A percentile compares a stretch with the other conserved stretches of the same genome.
phyloP scores from a whole-genome alignment of 257 asterid species.

The Salvia hispanica region DNA sequence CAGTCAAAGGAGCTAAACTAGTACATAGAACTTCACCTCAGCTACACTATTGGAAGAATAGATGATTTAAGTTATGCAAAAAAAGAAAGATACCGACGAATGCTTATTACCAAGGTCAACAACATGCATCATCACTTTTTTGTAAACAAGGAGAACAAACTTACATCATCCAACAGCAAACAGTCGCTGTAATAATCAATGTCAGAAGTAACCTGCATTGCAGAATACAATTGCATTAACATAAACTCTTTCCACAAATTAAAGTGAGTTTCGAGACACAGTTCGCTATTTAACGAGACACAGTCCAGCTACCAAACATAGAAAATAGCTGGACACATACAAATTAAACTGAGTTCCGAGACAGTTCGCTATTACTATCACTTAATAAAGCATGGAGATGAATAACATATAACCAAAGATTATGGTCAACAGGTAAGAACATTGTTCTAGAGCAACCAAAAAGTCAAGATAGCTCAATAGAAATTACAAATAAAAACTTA shows the following conservation, averaged over 20 bases:
- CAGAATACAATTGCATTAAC: conserved; percentile 20
- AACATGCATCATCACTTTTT: background rate
- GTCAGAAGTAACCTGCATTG: conserved; percentile 86
- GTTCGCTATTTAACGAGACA: background rate
- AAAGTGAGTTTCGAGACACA: background rate
- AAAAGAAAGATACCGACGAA: background rate
- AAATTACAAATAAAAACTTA: background rate
- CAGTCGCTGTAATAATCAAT: conserved; percentile 87
- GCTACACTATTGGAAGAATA: conserved; percentile 3
- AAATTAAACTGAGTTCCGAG: background rate
- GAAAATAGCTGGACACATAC: background rate
- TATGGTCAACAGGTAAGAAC: background rate
- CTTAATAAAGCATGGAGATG: background rate
- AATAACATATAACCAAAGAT: background rate
- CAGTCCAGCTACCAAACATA: background rate
- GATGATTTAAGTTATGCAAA: background rate
- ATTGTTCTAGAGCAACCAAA: conserved; percentile 18
- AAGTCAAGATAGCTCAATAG: conserved; percentile 2
- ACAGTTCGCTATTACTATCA: background rate
- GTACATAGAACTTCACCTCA: conserved; percentile 14
- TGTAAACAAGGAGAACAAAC: conserved; percentile 40
- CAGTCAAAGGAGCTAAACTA: conserved; percentile 5
- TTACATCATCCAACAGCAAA: conserved; percentile 99
- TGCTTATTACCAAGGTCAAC: conserved; percentile 17
- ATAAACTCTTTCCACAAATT: conserved; percentile 7